Conservation (phyloP, 1,139 yeast species). For the Candida anutae region DNA sequence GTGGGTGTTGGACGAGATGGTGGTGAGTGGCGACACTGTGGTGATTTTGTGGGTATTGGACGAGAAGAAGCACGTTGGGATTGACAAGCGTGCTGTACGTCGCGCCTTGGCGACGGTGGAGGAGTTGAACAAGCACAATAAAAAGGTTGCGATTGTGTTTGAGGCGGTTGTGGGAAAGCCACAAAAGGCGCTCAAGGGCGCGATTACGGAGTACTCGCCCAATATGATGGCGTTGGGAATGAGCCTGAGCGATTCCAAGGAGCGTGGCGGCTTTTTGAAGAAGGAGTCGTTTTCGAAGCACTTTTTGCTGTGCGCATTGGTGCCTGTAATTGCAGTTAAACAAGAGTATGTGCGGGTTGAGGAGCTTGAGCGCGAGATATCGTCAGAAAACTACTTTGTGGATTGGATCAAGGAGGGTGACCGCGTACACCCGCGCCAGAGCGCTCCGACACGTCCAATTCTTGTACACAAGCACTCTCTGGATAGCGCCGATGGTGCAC, state of each 20-base stretch:
- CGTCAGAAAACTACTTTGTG: conserved; percentile 22
- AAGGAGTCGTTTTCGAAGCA: conserved; percentile 49
- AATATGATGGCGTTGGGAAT: conserved; percentile 60
- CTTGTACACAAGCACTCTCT: too few species aligned
- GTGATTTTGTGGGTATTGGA: conserved; percentile 55
- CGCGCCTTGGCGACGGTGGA: conserved; percentile 34
- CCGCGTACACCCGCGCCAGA: too few species aligned
- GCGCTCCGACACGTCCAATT: too few species aligned
- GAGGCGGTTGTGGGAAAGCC: conserved; percentile 62
- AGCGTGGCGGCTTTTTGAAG: conserved; percentile 36
- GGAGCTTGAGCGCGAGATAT: conserved; percentile 16
- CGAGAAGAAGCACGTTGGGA: conserved; percentile 21
- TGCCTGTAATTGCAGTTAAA: conserved; percentile 63
- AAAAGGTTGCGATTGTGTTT: conserved; percentile 45
- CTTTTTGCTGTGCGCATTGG: conserved; percentile 58
- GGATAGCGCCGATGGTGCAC: too few species aligned
- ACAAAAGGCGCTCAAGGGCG: conserved; percentile 44
- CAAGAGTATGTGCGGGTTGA: conserved; percentile 42
- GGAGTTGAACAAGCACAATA: conserved; percentile 36
- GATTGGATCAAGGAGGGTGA: conserved; percentile 14
- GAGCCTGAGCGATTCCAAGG: conserved; percentile 20
- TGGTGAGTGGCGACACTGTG: conserved; percentile 57
- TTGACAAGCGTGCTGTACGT: conserved; percentile 26
- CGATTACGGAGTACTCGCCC: conserved; percentile 57
- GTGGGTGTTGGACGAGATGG: conserved; percentile 61